Evolutionary conservation across 1,284 basidiomycete species (phyloP), one percentile per base, ranked within the genome.

Genomic region (Taiwanofungus camphoratus): DNA sequence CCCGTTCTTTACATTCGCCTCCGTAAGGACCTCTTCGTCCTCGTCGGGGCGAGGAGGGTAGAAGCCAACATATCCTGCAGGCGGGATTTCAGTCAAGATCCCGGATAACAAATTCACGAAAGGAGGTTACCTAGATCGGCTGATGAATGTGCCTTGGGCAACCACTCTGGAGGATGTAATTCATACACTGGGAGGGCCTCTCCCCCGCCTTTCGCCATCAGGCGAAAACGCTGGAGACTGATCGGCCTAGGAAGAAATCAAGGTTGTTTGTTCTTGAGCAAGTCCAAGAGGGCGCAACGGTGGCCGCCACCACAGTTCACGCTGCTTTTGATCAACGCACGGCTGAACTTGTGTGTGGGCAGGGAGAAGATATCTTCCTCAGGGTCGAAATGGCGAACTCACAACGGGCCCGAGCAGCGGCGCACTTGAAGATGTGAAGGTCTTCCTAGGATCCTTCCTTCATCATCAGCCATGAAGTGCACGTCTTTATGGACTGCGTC

Each of bases 21-120:
- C 82, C 0, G 87, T 85, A 43, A 96, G 68, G 3, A 81, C 65
- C 57, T 96, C 92, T 63, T 96, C 94, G 21, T 87, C 82, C 62
- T 94, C 89, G 5, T 80, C 78, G 13, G 87, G 80, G 41, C 79
- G 73, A 3, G 92, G 87, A 30, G 92, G 92, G 60, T 87, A 81
- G 60, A 92, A 92, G 26, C 92, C 90, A 39, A 82, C 78, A 58
- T 85, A 93, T 12, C 92, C 90, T 92, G 45, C 45, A 36, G 39
- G 32, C 29, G 38, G n/a, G 43, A 38, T 18, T 37, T 42, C 12
- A 27, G 39, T 37, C 46, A 47, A 48, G 20, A 4, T 34, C 8
- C 35, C 39, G 15, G 3, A 36, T 3, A 12, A 33, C 21, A 21
- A n/a, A 39, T 19, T 24, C 22, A 32, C 27, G 12, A 3, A 49